phyloP scores from a whole-genome alignment of 371 early-diverging fungal species.

The Conidiobolus incongruus region DNA sequence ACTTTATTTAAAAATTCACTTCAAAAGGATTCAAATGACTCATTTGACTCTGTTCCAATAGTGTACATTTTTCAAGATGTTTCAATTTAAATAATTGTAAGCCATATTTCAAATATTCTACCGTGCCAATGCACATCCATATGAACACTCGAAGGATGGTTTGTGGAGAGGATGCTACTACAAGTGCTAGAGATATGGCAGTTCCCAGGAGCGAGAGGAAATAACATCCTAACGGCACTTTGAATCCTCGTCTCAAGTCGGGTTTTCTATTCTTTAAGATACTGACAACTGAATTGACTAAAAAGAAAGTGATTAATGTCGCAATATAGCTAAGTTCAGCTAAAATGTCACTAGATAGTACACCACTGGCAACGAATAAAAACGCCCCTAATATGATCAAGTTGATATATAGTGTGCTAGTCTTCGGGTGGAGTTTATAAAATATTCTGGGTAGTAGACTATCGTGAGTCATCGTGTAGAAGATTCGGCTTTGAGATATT shows the following conservation, averaged over 20 bases:
- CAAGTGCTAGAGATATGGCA: conserved; percentile 26
- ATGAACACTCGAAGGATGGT: conserved; percentile 19
- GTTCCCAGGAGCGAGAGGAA: conserved; percentile 36
- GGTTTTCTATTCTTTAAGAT: conserved; percentile 53
- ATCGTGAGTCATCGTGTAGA: conserved; percentile 55
- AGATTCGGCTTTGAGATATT: conserved; percentile 71
- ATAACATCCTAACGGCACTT: conserved; percentile 43
- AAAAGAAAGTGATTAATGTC: conserved; percentile 61
- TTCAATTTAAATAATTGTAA: conserved; percentile 1
- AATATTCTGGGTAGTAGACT: conserved; percentile 13
- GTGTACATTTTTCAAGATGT: too few species aligned
- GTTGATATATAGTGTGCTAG: conserved; percentile 32
- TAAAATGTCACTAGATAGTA: conserved; percentile 59
- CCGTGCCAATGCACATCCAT: conserved; percentile 45
- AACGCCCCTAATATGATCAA: conserved; percentile 18
- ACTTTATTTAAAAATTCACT: too few species aligned
- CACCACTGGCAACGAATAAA: conserved; percentile 41
- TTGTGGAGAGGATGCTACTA: conserved; percentile 29
- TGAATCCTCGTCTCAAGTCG: conserved; percentile 43
- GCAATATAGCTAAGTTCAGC: conserved; percentile 72
- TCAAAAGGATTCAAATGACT: too few species aligned
- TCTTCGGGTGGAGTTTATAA: conserved; percentile 14
- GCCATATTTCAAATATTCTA: conserved; percentile 39
- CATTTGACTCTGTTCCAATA: too few species aligned
- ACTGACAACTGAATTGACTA: conserved; percentile 52